Evolutionary conservation across 2,329 filamentous ascomycete genomes (phyloP), one percentile per base, ranked within the genome.

Genomic region (Thelonectria blattea): DNA sequence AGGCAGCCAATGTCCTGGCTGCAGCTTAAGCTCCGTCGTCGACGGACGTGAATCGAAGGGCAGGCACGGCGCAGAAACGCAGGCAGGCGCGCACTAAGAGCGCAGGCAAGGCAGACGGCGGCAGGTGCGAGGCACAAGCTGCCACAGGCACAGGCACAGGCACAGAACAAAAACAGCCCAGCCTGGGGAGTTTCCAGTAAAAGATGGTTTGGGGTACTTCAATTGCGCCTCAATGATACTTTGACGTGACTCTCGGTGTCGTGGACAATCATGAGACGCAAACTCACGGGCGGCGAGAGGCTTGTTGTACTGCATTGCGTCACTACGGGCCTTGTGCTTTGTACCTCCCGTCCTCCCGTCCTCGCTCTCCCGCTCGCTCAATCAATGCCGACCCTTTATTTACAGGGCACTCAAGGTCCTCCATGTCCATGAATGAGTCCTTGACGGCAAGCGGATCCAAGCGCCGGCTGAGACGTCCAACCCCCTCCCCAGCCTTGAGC

Each of bases 1-100:
- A 70, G 68, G 67, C 66, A 70, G 56, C 68, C 68, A 70, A 70
- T 68, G 56, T 6, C 22, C 22, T 24, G 62, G 60, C 59, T 61
- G 60, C 58, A 52, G 58, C 56, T 59, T 24, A 24, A 24, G 22
- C 22, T 51, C 56, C 49, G 46, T 55, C 39, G 41, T 45, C 37
- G 46, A 39, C 22, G 39, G 51, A 54, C 34, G 37, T 51, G 51
- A 39, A 42, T 37, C 32, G 42, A 52, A 45, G 56, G 50, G 50
- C 5, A 43, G 58, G 52, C 49, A 50, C 34, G 51, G 46, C 10
- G 24, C 22, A 46, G 46, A 37, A 17, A 34, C 32, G 49, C 49
- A 41, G 46, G 39, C 46, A 42, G 53, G 51, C 50, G 46, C 51
- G 49, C 58, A 56, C 55, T 58, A 58, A 51, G 49, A 50, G 54